Percentiles rank a stretch among this genome's conserved stretches.
Conservation (phyloP, 2,329 filamentous ascomycete genomes). For the Trichoderma koningiopsis region DNA sequence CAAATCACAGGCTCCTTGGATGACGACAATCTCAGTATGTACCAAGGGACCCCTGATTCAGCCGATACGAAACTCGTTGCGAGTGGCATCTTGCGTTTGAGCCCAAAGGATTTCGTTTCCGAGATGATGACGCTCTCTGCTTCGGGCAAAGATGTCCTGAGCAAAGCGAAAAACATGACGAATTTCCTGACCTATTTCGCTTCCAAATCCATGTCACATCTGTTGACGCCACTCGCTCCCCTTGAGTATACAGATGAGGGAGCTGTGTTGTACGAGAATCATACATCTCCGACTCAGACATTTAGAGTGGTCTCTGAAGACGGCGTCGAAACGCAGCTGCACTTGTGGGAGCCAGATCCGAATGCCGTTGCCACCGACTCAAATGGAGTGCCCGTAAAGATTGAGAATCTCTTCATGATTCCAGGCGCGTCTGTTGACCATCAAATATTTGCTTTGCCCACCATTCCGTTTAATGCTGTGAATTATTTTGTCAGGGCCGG, state of each 20-base stretch:
- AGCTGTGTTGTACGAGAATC: constrained; percentile 53
- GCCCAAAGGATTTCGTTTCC: constrained; percentile 53
- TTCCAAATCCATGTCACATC: constrained; percentile 53
- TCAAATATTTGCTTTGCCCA: constrained; percentile 63
- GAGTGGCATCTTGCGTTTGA: constrained; percentile 60
- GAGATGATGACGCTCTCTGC: constrained; percentile 57
- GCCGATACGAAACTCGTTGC: constrained; percentile 41
- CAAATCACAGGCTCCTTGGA: background rate
- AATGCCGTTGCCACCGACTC: constrained; percentile 36
- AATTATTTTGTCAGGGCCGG: constrained; percentile 64
- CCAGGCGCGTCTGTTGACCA: constrained; percentile 66
- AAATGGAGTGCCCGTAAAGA: constrained; percentile 13
- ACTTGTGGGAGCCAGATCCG: constrained; percentile 59
- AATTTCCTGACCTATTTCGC: constrained; percentile 60
- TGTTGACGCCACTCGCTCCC: constrained; percentile 56
- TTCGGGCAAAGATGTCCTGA: constrained; percentile 50
- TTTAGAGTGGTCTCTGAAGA: constrained; percentile 55
- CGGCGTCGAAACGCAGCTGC: constrained; percentile 53
- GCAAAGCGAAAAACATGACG: constrained; percentile 48
- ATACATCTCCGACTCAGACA: constrained; percentile 47
- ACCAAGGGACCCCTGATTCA: background rate
- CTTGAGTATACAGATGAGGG: constrained; percentile 56
- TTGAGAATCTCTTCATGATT: constrained; percentile 60
- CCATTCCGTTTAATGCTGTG: constrained; percentile 63
- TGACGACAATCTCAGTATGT: background rate